Percentiles rank a stretch among this genome's conserved stretches.
Conservation (phyloP, 2,329 filamentous ascomycete species). For the Beauveria brongniartii region DNA sequence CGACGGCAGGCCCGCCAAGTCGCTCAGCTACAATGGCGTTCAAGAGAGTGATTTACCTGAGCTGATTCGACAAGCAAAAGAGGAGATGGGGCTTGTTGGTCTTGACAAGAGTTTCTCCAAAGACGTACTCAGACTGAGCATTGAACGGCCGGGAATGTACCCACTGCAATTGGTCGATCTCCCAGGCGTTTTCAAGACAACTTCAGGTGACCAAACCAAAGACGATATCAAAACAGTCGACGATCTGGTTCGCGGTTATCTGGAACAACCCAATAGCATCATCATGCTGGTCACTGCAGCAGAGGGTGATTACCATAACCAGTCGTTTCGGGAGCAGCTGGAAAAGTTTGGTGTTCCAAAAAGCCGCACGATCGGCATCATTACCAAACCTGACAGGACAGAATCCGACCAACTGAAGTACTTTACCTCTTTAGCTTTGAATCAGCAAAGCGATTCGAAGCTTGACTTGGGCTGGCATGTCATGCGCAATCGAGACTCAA, state of each 20-base stretch:
- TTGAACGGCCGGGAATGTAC: constrained; percentile 29
- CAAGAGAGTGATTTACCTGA: constrained; percentile 28
- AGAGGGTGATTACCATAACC: constrained; percentile 40
- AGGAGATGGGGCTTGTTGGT: constrained; percentile 33
- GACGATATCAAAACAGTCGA: constrained; percentile 21
- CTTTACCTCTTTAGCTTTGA: constrained; percentile 15
- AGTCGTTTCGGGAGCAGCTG: constrained; percentile 38
- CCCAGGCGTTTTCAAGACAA: constrained; percentile 31
- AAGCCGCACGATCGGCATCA: constrained; percentile 41
- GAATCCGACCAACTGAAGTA: constrained; percentile 24
- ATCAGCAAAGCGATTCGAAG: constrained; percentile 17
- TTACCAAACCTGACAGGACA: constrained; percentile 44
- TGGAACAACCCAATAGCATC: constrained; percentile 42
- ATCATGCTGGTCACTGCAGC: constrained; percentile 44
- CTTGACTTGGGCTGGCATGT: constrained; percentile 40
- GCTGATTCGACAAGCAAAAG: constrained; percentile 39
- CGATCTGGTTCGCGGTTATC: constrained; percentile 37
- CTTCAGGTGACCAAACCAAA: constrained; percentile 20
- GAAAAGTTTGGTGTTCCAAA: constrained; percentile 31
- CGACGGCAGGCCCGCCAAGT: constrained; percentile 19
- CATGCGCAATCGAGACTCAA: constrained; percentile 34
- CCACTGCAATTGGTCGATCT: constrained; percentile 44
- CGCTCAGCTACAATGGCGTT: constrained; percentile 27
- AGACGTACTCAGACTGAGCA: constrained; percentile 33
- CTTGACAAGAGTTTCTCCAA: constrained; percentile 26